Conservation (phyloP, 2,329 filamentous ascomycete genomes). For the Fusarium dlaminii region DNA sequence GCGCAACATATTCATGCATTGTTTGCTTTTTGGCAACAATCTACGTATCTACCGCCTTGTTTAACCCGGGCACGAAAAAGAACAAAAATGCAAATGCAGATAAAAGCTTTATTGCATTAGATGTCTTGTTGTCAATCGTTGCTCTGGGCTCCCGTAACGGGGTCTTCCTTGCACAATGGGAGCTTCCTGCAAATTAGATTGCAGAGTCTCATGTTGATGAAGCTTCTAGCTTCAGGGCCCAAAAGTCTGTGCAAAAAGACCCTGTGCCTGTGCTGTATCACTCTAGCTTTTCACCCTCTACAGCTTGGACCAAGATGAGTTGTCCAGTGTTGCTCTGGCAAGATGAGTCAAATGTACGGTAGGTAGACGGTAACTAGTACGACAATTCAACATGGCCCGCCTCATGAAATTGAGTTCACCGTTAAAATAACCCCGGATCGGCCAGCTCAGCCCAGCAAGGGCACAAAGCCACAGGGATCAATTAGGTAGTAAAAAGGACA, state of each 20-base stretch:
- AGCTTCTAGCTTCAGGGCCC: neutral
- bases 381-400: constrained; percentile 8
- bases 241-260: constrained; percentile 16
- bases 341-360: constrained; percentile 30
- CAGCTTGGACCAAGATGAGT: constrained; percentile 32
- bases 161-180: constrained; percentile 23
- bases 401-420: constrained; percentile 16
- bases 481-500: neutral
- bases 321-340: constrained; percentile 33
- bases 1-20: neutral
- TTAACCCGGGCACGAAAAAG: constrained; percentile 2
- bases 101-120: constrained; percentile 16
- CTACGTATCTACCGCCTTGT: neutral
- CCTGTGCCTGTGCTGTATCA: constrained; percentile 13
- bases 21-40: neutral
- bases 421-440: constrained; percentile 28
- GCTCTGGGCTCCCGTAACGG: constrained; percentile 16
- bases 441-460: constrained; percentile 27
- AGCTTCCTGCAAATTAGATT: constrained; percentile 13
- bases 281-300: neutral
- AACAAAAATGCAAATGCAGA: neutral
- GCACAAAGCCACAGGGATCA: constrained; percentile 8
- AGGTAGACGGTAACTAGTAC: neutral
- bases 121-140: constrained; percentile 21
- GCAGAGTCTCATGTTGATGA: constrained; percentile 21